Base-by-base conservation (phyloP, 2,329 filamentous ascomycete species). In the Biscogniauxia marginata region DNA sequence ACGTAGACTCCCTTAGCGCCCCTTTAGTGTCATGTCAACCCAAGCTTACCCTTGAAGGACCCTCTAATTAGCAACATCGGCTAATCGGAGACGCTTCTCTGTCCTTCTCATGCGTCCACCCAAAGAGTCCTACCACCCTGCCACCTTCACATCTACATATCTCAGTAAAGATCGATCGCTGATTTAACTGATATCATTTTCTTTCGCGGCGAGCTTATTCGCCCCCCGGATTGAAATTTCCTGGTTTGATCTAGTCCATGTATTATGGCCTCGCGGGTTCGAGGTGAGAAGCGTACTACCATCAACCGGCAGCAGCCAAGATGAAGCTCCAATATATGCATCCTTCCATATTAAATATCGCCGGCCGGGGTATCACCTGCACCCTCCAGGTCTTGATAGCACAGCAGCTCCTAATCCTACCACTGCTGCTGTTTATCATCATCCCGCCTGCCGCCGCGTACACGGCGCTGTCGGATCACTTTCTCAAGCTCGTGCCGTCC, bases 401-500 rank as follows among this genome's bases (percentile, higher is more conserved):
- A 46, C 46, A 52, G 19, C 55, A 57, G 53, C 57, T 65, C 43
- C 55, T 63, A n/a, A 43, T 66, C 48, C 60, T 70, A 53, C 50
- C 63, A 23, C 61, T 64, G 52, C 62, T 64, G 24, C 49, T 70
- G 48, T 51, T 68, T 11, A 60, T 62, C n/a, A 54, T 72, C 55
- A 57, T 63, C 48, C 60, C 67, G 22, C 59, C 67, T 2, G 63
- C 63, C 18, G 45, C 58, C 20, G 69, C 68, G 39, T 76, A 76
- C 61, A 72, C 69, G 45, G 63, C 63, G 21, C 76, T 93, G 49
- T 88, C 88, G 9, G 85, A 91, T 68, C 77, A 80, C 53, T 86
- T 87, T 13, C 76, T 95, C 5, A 78, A 76, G 54, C 75, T 76
- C 20, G 78, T 95, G 4, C 86, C 88, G 9, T 79, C 79, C 8